These are phyloP conservation scores for Tillandsia leiboldiana DNA, from an alignment of 176 grass and related monocot genomes.

Conservation along the genomic window DNA sequence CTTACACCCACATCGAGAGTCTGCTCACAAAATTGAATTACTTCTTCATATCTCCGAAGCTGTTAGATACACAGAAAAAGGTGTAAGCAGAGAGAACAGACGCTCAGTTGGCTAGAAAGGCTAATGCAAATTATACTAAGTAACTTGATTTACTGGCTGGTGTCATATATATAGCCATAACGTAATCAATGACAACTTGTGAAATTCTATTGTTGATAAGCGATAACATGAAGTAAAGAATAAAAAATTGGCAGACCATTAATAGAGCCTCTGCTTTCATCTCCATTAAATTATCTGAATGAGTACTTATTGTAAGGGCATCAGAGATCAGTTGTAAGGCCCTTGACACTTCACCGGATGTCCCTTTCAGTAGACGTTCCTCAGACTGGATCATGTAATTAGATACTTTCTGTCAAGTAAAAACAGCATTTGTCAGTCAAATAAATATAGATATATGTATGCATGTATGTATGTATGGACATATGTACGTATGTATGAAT, in stretches of 20 bases:
- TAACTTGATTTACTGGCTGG: neutral
- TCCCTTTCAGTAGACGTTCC: slow-evolving; percentile 41
- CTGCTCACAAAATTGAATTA: slow-evolving; percentile 76
- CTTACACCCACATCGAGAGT: slow-evolving; percentile 44
- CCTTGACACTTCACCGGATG: slow-evolving; percentile 40
- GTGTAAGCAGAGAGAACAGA: neutral
- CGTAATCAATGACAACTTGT: neutral
- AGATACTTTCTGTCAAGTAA: slow-evolving; percentile 50
- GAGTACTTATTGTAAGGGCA: slow-evolving; percentile 48
- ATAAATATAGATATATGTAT: neutral
- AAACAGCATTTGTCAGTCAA: slow-evolving; percentile 1
- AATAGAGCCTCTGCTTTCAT: slow-evolving; percentile 91
- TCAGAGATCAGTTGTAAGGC: slow-evolving; percentile 65
- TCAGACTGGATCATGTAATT: slow-evolving; percentile 46
- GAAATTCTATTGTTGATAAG: neutral
- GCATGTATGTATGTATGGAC: neutral
- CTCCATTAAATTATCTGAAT: slow-evolving; percentile 71
- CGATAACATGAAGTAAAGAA: neutral
- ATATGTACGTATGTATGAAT: neutral
- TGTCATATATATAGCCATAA: slow-evolving; percentile 18
- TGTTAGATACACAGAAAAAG: slow-evolving; percentile 28
- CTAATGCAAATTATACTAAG: slow-evolving; percentile 5
- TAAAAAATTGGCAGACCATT: slow-evolving; percentile 32
- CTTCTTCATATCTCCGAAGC: slow-evolving; percentile 62
- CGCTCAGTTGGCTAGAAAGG: neutral